Base-by-base conservation (phyloP, 2,329 filamentous ascomycete genomes). In the Reticulascus tulasneorum region DNA sequence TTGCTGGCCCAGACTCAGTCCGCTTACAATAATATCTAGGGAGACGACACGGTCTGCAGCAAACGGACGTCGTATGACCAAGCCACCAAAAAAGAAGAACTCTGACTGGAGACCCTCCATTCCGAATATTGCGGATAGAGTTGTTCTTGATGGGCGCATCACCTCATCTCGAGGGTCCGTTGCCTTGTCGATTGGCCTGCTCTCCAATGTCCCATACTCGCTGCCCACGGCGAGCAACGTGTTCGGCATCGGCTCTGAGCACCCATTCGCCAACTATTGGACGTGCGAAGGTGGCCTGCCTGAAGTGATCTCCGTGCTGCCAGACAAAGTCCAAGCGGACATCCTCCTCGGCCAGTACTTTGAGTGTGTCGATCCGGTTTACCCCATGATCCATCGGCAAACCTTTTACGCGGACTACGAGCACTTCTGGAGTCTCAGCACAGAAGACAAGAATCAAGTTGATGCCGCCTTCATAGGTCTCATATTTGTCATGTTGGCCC, bases 241-340 rank as follows among this genome's bases (percentile, higher is more conserved):
- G 37, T 90, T 90, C 53, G 85, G 85, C n/a, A 79, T 88, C 45
- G 84, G 83, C 11, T 80, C 82, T 1, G 82, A 87, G 53, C 84
- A 88, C 53, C 84, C 84, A 0, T 89, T 89, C 54, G 80, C 83
- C 51, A 90, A 90, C 54, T 90, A 90, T 59, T 91, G 86, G 86
- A 90, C 84, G 4, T 86, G 82, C 51, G 75, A 82, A 42, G 85
- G 86, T 30, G 85, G 84, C 0, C 63, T 91, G 13, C 69, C 77
- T 8, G 86, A 91, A 59, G 84, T 89, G 7, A 79, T 89, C 27
- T 79, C 76, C 2, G 83, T 89, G 4, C 64, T 91, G 10, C 86
- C 86, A 1, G 82, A 82, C 38, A 89, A 86, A 61, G 62, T 82
- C 8, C 84, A 89, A 56, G 82, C 83, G 35, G 84, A 90, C 47